Percentiles rank a stretch among this genome's conserved stretches.
These are phyloP conservation scores for Boletus tylopilopsis DNA, from an alignment of 768 basidiomycete genomes.

Conservation along the genomic window DNA sequence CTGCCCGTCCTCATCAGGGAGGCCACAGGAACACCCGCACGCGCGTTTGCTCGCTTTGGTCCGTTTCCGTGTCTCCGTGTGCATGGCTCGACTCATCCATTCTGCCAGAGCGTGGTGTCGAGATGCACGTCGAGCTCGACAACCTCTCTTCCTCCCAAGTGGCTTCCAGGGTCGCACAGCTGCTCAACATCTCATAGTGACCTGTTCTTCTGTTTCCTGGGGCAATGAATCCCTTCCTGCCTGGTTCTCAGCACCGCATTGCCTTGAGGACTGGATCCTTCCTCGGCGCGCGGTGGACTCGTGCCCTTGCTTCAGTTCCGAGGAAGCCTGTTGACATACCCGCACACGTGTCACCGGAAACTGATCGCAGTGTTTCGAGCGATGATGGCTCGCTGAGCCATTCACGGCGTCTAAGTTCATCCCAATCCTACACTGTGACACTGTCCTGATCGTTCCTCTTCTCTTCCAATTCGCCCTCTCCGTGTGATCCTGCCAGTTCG, in stretches of 20 bases:
- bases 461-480: constrained; percentile 36
- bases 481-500: constrained; percentile 41
- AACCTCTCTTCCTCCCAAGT: constrained; percentile 70
- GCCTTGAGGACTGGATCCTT: constrained; percentile 21
- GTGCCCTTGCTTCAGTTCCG: constrained; percentile 13
- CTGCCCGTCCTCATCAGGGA: constrained; percentile 82
- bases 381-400: background rate
- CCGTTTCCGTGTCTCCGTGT: constrained; percentile 30
- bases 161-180: constrained; percentile 61
- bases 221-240: too few relatives aligned
- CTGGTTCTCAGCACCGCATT: constrained; percentile 8
- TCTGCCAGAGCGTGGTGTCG: constrained; percentile 66
- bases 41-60: constrained; percentile 87
- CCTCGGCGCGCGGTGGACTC: constrained; percentile 15
- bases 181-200: constrained; percentile 39
- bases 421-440: background rate
- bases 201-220: constrained; percentile 2
- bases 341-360: background rate
- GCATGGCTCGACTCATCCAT: constrained; percentile 14
- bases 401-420: background rate
- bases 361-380: background rate
- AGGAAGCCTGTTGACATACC: constrained; percentile 1
- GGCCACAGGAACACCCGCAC: constrained; percentile 73
- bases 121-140: constrained; percentile 79
- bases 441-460: background rate